These are phyloP conservation scores for Medicago arabica DNA, from an alignment of 306 rosid genomes.

Conservation along the genomic window DNA sequence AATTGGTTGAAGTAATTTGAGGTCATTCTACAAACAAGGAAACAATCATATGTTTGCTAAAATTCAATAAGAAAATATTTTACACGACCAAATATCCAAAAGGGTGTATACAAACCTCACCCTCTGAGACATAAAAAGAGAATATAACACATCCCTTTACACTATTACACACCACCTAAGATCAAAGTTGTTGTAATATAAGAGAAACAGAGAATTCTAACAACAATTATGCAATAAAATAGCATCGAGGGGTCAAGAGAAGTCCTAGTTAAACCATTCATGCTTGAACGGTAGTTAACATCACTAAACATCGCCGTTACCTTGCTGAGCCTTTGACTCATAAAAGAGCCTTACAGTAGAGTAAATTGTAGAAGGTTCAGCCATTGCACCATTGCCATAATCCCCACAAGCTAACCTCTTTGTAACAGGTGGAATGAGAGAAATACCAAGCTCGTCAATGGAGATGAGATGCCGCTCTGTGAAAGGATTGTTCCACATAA, in stretches of 20 bases:
- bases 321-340: slow-evolving; percentile 64
- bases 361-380: slow-evolving; percentile 85
- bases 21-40: neutral
- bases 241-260: slow-evolving; percentile 34
- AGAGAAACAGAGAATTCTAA: slow-evolving; percentile 4
- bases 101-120: slow-evolving; percentile 3
- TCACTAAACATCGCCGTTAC: slow-evolving; percentile 46
- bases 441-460: slow-evolving; percentile 87
- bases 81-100: slow-evolving; percentile 10
- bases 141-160: neutral
- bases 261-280: slow-evolving; percentile 29
- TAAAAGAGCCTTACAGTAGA: slow-evolving; percentile 81
- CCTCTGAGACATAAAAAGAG: neutral
- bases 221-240: slow-evolving; percentile 21
- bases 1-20: neutral
- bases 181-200: neutral
- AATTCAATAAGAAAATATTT: slow-evolving; percentile 18
- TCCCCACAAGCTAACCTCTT: slow-evolving; percentile 86
- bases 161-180: slow-evolving; percentile 17
- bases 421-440: slow-evolving; percentile 82
- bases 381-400: slow-evolving; percentile 97
- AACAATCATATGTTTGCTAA: neutral
- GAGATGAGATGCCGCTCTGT: slow-evolving; percentile 87
- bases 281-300: slow-evolving; percentile 35
- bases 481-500: slow-evolving; percentile 95